These are phyloP conservation scores for Rhizopus sp. DNA, from an alignment of 371 early-diverging fungal genomes.

Conservation along the genomic window DNA sequence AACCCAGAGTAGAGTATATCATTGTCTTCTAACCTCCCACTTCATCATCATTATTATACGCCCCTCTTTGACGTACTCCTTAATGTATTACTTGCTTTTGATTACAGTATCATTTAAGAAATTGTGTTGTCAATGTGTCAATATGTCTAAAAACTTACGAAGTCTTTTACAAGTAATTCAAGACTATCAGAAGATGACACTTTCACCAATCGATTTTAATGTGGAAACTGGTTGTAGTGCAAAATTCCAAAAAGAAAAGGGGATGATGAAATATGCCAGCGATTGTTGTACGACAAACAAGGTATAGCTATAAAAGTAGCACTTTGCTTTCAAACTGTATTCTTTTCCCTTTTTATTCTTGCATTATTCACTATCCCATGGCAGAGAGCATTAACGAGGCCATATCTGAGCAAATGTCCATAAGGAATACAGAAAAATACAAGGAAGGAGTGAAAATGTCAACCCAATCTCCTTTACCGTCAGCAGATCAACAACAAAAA, in stretches of 20 bases:
- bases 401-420: no score
- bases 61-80: no score
- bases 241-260: neutral
- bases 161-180: no score
- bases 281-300: neutral
- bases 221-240: neutral
- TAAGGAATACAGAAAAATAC: neutral
- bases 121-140: neutral
- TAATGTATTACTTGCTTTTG: no score
- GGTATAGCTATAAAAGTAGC: neutral
- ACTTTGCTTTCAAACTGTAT: neutral
- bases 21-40: no score
- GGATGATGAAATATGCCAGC: neutral
- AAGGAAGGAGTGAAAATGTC: neutral
- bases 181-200: neutral
- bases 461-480: neutral
- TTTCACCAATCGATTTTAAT: no score
- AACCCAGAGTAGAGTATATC: neutral
- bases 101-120: no score
- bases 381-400: no score
- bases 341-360: neutral
- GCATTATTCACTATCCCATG: neutral
- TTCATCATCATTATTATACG: no score
- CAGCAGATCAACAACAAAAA: neutral
- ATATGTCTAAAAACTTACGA: no score